A percentile compares a stretch with the other conserved stretches of the same genome.
Conservation (phyloP, 108 stramenopile species). For the Aurantiochytrium sp. region DNA sequence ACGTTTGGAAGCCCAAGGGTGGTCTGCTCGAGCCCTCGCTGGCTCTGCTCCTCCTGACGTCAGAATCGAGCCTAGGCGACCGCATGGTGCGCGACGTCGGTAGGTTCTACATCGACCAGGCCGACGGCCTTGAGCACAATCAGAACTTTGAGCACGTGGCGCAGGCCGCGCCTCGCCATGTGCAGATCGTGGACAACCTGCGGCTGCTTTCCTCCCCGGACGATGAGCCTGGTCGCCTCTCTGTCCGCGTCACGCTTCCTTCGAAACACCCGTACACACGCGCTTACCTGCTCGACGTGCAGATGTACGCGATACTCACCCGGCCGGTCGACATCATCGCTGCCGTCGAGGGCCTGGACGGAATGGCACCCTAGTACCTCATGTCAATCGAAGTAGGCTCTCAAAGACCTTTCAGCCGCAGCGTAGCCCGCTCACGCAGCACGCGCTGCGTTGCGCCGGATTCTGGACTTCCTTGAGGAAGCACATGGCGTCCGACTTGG, state of each 20-base stretch:
- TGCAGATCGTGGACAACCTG: neutral
- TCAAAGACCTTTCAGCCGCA: neutral
- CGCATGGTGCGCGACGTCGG: neutral
- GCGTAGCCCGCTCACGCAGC: neutral
- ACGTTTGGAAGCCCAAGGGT: neutral
- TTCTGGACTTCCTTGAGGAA: neutral
- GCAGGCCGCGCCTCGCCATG: neutral
- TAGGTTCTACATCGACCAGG: neutral
- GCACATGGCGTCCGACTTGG: conserved; percentile 9
- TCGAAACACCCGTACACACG: neutral
- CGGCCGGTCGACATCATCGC: neutral
- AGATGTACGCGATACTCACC: neutral
- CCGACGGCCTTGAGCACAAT: neutral
- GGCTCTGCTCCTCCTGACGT: neutral
- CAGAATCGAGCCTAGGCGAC: too few relatives aligned
- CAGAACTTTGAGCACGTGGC: neutral
- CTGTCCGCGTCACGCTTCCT: neutral
- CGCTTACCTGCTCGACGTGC: neutral
- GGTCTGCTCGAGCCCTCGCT: conserved; percentile 18
- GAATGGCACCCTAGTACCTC: neutral
- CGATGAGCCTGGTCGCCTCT: neutral
- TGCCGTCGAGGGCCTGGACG: neutral
- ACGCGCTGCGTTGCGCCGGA: neutral
- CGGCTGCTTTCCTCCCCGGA: neutral
- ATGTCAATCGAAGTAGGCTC: neutral